These are phyloP conservation scores for Lotus japonicus DNA, from an alignment of 306 rosid genomes.

Conservation along the genomic window DNA sequence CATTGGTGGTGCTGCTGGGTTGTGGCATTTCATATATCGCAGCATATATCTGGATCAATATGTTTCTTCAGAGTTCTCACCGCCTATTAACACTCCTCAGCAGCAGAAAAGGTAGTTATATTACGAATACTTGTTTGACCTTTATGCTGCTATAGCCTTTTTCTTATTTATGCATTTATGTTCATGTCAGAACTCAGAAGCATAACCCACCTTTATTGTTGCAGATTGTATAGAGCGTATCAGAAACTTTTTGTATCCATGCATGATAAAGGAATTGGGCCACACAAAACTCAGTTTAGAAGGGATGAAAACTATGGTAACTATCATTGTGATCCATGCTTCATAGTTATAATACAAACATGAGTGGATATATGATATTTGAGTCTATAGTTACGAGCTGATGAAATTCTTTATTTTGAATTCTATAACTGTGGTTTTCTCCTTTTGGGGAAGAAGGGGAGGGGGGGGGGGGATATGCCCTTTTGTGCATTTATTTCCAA, in stretches of 20 bases:
- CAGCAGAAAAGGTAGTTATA: conserved; percentile 73
- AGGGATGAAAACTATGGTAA: conserved; percentile 90
- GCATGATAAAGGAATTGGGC: conserved; percentile 85
- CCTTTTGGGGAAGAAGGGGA: neutral
- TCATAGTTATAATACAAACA: neutral
- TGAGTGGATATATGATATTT: conserved; percentile 2
- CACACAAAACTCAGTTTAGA: conserved; percentile 90
- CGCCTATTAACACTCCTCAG: conserved; percentile 56
- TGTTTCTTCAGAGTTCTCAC: conserved; percentile 82
- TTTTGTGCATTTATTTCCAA: neutral
- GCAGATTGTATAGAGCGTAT: conserved; percentile 82
- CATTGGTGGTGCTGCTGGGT: conserved; percentile 74
- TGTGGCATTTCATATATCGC: conserved; percentile 95
- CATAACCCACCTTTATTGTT: conserved; percentile 28
- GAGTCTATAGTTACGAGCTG: neutral
- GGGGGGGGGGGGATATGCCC: no score
- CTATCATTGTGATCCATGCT: conserved; percentile 4
- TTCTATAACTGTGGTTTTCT: neutral
- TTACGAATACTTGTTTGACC: neutral
- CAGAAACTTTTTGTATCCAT: conserved; percentile 77
- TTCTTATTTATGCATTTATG: neutral
- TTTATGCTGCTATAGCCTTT: neutral
- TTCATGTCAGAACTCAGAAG: neutral
- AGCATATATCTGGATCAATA: conserved; percentile 90
- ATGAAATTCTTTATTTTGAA: conserved; percentile 5